phyloP scores from a whole-genome alignment of 331 rosid genomes.

The Dryas integrifolia region DNA sequence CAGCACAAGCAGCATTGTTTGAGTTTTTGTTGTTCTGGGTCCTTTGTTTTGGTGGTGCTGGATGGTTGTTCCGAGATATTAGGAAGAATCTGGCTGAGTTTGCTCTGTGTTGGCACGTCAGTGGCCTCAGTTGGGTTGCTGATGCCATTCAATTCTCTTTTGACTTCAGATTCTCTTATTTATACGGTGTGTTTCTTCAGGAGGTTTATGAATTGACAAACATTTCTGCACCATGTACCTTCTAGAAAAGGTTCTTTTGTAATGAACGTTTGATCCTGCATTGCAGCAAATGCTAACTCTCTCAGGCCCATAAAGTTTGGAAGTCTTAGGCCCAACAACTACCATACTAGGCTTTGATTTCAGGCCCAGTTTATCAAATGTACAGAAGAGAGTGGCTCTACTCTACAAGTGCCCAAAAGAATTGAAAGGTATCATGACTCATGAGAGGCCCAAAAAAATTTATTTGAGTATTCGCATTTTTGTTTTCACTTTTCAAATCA shows the following conservation, averaged over 20 bases:
- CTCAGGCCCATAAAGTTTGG: too few relatives aligned
- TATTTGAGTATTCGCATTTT: too few relatives aligned
- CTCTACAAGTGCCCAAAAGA: too few relatives aligned
- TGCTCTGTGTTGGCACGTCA: conserved; percentile 27
- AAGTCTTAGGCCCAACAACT: too few relatives aligned
- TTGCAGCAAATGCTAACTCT: too few relatives aligned
- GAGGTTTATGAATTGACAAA: not conserved
- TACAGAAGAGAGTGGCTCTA: too few relatives aligned
- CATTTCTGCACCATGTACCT: not conserved
- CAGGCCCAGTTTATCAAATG: too few relatives aligned
- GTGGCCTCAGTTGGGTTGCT: conserved; percentile 25
- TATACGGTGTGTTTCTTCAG: not conserved
- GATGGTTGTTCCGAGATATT: conserved; percentile 23
- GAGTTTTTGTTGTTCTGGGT: not conserved
- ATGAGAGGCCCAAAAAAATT: too few relatives aligned
- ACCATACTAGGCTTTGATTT: too few relatives aligned
- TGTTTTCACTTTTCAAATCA: too few relatives aligned
- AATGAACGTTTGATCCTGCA: too few relatives aligned
- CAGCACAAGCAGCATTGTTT: conserved; percentile 40
- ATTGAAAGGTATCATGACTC: too few relatives aligned
- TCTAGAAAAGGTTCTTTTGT: not conserved
- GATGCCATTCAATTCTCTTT: conserved; percentile 26
- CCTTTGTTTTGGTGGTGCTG: conserved; percentile 8
- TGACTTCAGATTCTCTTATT: not conserved
- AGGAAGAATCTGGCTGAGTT: conserved; percentile 43